Percentiles rank a stretch among this genome's conserved stretches.
Conservation (phyloP, 2,329 filamentous ascomycete genomes). For the Ophiostoma triangulosporum region DNA sequence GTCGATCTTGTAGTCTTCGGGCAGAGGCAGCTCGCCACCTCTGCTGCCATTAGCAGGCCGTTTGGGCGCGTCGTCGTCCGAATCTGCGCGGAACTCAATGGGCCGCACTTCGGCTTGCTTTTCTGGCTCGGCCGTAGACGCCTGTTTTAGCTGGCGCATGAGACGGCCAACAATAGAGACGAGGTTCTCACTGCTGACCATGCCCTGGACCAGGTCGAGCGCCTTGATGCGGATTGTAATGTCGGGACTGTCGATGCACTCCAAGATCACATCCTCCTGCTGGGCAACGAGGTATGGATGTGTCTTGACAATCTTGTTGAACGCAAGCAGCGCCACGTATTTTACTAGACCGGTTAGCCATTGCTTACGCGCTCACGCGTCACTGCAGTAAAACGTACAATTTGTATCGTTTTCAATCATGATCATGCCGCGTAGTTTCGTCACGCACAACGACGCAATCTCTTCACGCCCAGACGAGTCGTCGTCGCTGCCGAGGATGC, state of each 20-base stretch:
- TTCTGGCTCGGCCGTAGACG: constrained; percentile 35
- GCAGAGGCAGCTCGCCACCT: constrained; percentile 45
- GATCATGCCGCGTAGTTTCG: constrained; percentile 86
- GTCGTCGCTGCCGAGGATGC: constrained; percentile 68
- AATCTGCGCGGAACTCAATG: constrained; percentile 28
- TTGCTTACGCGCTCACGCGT: not conserved
- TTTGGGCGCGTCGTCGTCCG: constrained; percentile 34
- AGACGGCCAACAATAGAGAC: constrained; percentile 73
- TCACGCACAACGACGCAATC: constrained; percentile 82
- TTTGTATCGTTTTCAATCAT: constrained; percentile 90
- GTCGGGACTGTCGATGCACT: constrained; percentile 90
- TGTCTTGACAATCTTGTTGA: constrained; percentile 84
- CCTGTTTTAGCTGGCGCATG: constrained; percentile 69
- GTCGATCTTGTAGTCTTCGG: constrained; percentile 73
- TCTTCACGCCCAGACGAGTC: constrained; percentile 75
- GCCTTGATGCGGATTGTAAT: constrained; percentile 92
- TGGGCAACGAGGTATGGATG: constrained; percentile 80
- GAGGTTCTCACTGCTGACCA: constrained; percentile 82
- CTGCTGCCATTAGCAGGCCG: constrained; percentile 22
- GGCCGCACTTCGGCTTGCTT: constrained; percentile 30
- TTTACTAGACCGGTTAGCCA: constrained; percentile 50
- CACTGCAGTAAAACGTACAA: constrained; percentile 36
- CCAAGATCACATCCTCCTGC: constrained; percentile 91
- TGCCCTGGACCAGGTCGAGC: constrained; percentile 79
- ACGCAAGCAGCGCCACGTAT: constrained; percentile 89